Percentiles rank a stretch among this genome's conserved stretches.
Evolutionary conservation across 352 stramenopile species (phyloP).

Genomic region (Phytophthora nicotianae): DNA sequence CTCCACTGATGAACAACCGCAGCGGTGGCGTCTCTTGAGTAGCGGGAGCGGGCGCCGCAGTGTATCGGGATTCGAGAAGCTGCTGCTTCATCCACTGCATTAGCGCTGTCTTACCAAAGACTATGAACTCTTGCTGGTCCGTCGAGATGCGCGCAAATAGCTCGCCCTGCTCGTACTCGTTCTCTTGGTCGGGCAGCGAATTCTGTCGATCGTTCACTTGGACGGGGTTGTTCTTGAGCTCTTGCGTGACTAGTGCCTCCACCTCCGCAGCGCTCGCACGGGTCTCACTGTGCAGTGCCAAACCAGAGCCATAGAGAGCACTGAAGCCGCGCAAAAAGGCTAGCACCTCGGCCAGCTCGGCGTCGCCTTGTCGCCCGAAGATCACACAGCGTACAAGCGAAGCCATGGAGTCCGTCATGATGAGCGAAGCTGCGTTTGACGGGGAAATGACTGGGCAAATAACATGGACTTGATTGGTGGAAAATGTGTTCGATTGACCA

Average conservation of each 20-base stretch:
- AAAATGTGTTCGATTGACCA: no score
- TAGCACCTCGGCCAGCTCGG: constrained; percentile 31
- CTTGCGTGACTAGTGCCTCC: constrained; percentile 15
- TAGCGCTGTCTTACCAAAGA: constrained; percentile 36
- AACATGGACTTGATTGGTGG: no score
- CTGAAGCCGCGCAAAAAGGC: constrained; percentile 59
- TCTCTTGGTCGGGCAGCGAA: not conserved
- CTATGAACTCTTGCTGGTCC: constrained; percentile 24
- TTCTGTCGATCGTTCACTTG: constrained; percentile 24
- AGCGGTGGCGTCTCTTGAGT: constrained; percentile 26
- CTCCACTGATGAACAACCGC: constrained; percentile 76
- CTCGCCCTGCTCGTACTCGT: not conserved
- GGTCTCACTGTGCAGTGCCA: constrained; percentile 40
- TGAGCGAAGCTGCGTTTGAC: no score
- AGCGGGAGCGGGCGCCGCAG: not conserved
- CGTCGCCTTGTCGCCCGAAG: constrained; percentile 35
- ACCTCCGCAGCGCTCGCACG: constrained; percentile 21
- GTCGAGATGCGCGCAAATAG: constrained; percentile 40
- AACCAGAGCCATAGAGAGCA: constrained; percentile 54
- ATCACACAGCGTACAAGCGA: constrained; percentile 40
- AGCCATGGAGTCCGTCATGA: not conserved
- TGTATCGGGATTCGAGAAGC: constrained; percentile 42
- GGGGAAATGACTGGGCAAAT: no score
- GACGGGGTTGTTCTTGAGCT: constrained; percentile 15
- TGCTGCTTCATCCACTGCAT: constrained; percentile 42